Base-by-base conservation (phyloP, 192 early-diverging fungal species). In the Chytriomyces confervae region DNA sequence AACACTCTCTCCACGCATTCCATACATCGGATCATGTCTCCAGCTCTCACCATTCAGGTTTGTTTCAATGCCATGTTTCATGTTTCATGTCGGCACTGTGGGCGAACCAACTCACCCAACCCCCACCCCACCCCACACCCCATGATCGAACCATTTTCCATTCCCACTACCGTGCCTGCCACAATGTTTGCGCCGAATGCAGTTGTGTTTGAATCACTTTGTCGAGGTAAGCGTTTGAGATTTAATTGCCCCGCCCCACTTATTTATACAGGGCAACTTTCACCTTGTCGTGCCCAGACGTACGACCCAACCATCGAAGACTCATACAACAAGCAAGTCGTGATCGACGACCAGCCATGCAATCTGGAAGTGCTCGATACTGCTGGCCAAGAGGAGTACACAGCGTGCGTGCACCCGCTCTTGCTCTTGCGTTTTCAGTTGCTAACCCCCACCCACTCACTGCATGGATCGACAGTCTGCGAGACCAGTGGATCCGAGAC, bases 281-380 rank as follows among this genome's bases (percentile, higher is more conserved):
- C 8, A 20, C 45, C 47, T 43, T 43, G 1, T 16, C 36, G 36
- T 36, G 11, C 0, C 7, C 60, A 84, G 80, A 81, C 83, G 13
- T 98, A 98, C 80, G 97, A 98, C 81, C 97, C 97, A 8, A 98
- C 97, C 20, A 98, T 97, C 72, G 97, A 98, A 87, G 96, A 98
- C 86, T 97, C 95, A n/a, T 98, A 98, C 87, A 91, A 94, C 67
- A 97, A 97, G 81, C 96, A 97, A 83, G 94, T 95, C 80, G 88
- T 94, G 20, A 95, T 98, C 66, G 95, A 98, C 82, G 91, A 93
- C 47, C 90, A 92, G 74, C 91, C 92, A 1, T 93, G 93, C 51
- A 89, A 95, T 74, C 87, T 98, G 27, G 96, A 98, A 71, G 93
- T 98, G 9, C 89, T 98, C 61, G 96, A 98, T 82, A 98, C 95